Percentiles rank a stretch among this genome's conserved stretches.
These are phyloP conservation scores for Dillenia turbinata DNA, from an alignment of 164 flowering plant genomes.

Conservation along the genomic window DNA sequence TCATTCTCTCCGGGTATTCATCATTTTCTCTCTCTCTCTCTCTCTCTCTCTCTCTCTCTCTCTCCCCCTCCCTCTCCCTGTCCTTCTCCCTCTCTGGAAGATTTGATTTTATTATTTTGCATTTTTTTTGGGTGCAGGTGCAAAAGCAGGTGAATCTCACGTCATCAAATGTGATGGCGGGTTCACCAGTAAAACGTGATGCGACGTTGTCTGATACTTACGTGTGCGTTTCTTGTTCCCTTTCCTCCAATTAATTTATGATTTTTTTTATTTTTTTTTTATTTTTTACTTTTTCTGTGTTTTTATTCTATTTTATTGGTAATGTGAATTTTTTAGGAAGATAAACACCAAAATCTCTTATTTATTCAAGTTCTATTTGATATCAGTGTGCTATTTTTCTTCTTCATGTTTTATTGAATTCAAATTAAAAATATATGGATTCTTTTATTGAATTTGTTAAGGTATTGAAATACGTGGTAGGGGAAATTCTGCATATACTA, in stretches of 20 bases:
- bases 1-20: constrained; percentile 27
- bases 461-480: too few relatives aligned
- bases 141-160: constrained; percentile 16
- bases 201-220: constrained; percentile 19
- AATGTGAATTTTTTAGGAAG: background rate
- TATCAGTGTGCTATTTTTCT: background rate
- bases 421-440: too few relatives aligned
- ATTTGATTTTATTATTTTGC: background rate
- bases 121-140: constrained; percentile 10
- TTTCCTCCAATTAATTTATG: background rate
- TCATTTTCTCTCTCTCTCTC: background rate
- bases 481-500: too few relatives aligned
- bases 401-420: too few relatives aligned
- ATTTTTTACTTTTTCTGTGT: background rate
- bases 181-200: constrained; percentile 4
- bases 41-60: background rate
- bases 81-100: background rate
- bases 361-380: background rate
- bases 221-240: constrained; percentile 4
- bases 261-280: too few relatives aligned
- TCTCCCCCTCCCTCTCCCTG: background rate
- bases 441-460: too few relatives aligned
- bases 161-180: background rate
- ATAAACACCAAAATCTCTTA: background rate
- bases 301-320: background rate